Percentiles rank a stretch among this genome's conserved stretches.
phyloP scores from a whole-genome alignment of 495 filamentous ascomycete species.

The Cetradonia linearis region DNA sequence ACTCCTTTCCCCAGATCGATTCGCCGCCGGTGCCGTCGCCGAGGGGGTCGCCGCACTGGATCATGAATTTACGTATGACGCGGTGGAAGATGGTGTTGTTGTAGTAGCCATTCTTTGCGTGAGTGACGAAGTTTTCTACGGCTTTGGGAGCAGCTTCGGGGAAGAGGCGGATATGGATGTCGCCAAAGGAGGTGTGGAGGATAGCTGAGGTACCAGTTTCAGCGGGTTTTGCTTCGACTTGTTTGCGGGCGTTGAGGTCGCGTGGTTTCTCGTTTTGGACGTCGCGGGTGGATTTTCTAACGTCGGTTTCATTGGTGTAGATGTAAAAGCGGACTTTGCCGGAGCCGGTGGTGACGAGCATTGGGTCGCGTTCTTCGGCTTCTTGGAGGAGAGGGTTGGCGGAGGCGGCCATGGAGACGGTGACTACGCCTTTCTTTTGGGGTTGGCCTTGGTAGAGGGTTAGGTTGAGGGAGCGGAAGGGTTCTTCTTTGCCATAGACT shows the following conservation, averaged over 20 bases:
- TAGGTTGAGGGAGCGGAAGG: constrained; percentile 70
- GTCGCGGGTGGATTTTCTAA: constrained; percentile 78
- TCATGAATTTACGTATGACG: constrained; percentile 98
- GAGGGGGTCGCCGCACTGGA: constrained; percentile 82
- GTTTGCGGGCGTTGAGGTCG: constrained; percentile 38
- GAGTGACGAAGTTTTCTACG: constrained; percentile 98
- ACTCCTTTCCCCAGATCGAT: constrained; percentile 93
- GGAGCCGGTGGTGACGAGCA: constrained; percentile 72
- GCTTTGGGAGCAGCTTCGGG: constrained; percentile 86
- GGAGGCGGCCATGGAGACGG: constrained; percentile 95
- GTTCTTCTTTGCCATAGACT: constrained; percentile 79
- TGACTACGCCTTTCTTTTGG: constrained; percentile 80
- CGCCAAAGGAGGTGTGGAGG: constrained; percentile 86
- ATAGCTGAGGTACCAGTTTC: constrained; percentile 71
- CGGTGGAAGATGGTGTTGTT: constrained; percentile 96
- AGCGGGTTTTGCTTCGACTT: constrained; percentile 45
- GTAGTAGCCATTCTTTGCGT: constrained; percentile 82
- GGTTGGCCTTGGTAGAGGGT: constrained; percentile 93
- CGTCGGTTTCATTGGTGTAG: constrained; percentile 82
- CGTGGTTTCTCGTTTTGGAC: constrained; percentile 90
- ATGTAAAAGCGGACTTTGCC: constrained; percentile 95
- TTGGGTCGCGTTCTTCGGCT: constrained; percentile 82
- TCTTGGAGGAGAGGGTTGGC: constrained; percentile 88
- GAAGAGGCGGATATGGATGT: constrained; percentile 90
- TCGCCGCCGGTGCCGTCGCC: constrained; percentile 95